Conservation (phyloP, 225 moss, liverwort and hornwort genomes). For the Neckera pumila region DNA sequence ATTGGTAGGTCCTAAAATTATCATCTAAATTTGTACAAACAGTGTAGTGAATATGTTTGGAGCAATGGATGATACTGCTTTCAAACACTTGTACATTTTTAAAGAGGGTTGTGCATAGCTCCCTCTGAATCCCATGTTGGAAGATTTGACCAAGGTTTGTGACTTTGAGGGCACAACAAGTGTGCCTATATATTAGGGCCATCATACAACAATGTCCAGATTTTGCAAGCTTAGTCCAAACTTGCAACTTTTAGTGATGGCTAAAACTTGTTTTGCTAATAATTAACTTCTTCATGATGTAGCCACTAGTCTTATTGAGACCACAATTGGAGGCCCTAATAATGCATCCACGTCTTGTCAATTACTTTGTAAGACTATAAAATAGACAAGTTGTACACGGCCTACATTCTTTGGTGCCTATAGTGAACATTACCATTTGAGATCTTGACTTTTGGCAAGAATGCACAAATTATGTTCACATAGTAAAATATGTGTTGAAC, state of each 20-base stretch:
- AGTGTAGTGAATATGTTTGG: neutral
- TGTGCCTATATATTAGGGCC: neutral
- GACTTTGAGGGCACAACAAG: accelerated
- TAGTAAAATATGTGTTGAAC: neutral
- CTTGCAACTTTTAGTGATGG: neutral
- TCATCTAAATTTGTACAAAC: neutral
- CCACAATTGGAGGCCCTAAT: neutral
- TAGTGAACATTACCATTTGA: accelerated
- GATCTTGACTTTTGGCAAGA: neutral
- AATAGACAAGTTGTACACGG: neutral
- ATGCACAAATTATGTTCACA: neutral
- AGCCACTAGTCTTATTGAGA: accelerated
- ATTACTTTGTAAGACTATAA: neutral
- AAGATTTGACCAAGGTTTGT: neutral
- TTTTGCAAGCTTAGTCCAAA: neutral
- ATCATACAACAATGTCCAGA: neutral
- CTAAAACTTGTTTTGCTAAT: neutral
- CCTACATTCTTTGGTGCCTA: accelerated
- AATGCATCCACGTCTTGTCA: neutral
- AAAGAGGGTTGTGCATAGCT: accelerated
- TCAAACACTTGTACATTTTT: neutral
- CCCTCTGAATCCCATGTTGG: accelerated
- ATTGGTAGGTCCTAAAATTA: neutral
- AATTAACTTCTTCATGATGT: neutral
- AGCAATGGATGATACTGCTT: neutral